Evolutionary conservation across 73 alveolate genomes (phyloP).

Genomic region (Uronychia setigera): DNA sequence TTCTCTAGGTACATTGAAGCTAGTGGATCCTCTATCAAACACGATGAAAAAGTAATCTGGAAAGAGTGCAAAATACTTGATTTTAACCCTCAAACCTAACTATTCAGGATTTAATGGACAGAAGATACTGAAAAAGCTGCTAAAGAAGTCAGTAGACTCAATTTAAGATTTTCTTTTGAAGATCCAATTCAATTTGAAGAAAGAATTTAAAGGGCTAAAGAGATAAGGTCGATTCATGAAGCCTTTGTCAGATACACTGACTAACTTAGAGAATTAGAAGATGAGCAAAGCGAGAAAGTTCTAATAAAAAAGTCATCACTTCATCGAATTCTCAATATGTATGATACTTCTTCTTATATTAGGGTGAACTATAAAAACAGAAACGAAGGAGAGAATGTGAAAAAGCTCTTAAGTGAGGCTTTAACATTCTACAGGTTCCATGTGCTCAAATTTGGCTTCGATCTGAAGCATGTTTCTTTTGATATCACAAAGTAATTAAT

Average conservation of each 20-base stretch:
- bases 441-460: conserved; percentile 29
- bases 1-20: not conserved
- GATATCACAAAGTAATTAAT: not conserved
- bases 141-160: conserved; percentile 29
- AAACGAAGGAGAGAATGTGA: not conserved
- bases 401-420: conserved; percentile 11
- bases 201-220: conserved; percentile 20
- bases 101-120: conserved; percentile 2
- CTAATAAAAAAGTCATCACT: not conserved
- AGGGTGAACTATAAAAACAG: not conserved
- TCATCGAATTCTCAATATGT: not conserved
- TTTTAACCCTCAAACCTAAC: not conserved
- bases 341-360: not conserved
- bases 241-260: conserved; percentile 48
- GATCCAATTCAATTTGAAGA: conserved; percentile 9
- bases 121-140: not conserved
- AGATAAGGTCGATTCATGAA: conserved; percentile 31
- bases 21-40: too few relatives aligned
- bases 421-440: conserved; percentile 25
- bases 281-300: not conserved
- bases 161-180: conserved; percentile 29
- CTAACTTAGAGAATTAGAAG: not conserved
- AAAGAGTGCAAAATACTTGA: conserved; percentile 9
- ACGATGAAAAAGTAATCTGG: not conserved
- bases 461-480: conserved; percentile 8